Percentiles rank a stretch among this genome's conserved stretches.
Evolutionary conservation across 2,329 filamentous ascomycete genomes (phyloP).

Genomic region (Eurotiales sp.): DNA sequence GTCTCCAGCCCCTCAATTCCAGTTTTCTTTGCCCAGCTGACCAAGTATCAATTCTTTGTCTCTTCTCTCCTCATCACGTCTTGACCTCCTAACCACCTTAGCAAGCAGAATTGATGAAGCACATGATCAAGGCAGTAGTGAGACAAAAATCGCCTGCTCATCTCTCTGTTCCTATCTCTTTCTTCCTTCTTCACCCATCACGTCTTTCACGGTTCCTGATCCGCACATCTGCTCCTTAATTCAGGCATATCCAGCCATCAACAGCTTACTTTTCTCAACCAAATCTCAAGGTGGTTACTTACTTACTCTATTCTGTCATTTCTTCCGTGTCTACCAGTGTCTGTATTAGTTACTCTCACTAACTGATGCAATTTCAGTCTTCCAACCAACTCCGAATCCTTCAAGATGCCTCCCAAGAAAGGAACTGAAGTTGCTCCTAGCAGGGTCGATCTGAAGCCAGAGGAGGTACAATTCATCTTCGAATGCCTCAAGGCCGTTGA

Average conservation of each 20-base stretch:
- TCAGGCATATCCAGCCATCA: conserved; percentile 1
- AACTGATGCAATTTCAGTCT: not conserved
- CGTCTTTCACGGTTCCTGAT: not conserved
- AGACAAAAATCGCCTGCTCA: not conserved
- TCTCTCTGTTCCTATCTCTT: not conserved
- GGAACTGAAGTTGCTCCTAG: not conserved
- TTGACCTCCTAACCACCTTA: not conserved
- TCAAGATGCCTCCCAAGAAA: conserved; percentile 13
- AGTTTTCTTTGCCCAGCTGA: not conserved
- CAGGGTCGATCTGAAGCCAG: not conserved
- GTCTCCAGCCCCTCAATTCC: not conserved
- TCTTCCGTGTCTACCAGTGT: not conserved
- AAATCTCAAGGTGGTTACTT: not conserved
- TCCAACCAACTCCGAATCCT: not conserved
- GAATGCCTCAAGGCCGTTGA: conserved; percentile 5
- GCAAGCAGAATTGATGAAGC: not conserved
- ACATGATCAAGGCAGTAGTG: not conserved
- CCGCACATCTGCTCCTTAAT: not conserved
- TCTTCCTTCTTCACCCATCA: not conserved
- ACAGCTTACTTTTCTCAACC: not conserved
- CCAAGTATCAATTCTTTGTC: not conserved
- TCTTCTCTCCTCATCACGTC: not conserved
- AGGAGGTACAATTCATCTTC: conserved; percentile 2
- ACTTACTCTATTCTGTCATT: not conserved
- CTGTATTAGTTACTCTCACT: no score